phyloP scores from a whole-genome alignment of 176 grass and related monocot species.

The Carex littledalei region DNA sequence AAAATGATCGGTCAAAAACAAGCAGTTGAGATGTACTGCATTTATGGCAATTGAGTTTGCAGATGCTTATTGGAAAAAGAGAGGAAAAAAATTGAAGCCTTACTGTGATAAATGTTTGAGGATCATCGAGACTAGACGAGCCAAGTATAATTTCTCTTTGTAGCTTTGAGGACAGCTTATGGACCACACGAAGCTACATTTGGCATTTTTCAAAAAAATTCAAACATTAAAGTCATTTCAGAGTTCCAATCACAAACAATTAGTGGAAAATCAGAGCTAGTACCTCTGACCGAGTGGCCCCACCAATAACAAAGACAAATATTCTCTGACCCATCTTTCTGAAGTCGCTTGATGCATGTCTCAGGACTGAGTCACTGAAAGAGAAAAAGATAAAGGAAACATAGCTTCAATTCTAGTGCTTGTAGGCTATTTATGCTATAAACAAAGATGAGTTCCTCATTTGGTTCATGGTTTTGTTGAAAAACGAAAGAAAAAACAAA shows the following conservation, averaged over 20 bases:
- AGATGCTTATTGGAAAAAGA: background rate
- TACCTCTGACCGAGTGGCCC: slow-evolving; percentile 76
- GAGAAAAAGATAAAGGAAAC: slow-evolving; percentile 14
- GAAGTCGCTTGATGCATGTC: slow-evolving; percentile 62
- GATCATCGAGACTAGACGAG: slow-evolving; percentile 77
- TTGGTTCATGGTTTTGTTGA: background rate
- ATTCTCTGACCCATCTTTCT: slow-evolving; percentile 63
- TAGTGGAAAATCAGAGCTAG: background rate
- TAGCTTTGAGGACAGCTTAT: slow-evolving; percentile 72
- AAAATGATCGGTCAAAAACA: background rate
- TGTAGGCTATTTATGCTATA: background rate
- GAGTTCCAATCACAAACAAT: background rate
- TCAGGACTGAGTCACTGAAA: slow-evolving; percentile 69
- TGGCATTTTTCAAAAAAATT: slow-evolving; percentile 19
- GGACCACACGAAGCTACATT: slow-evolving; percentile 50
- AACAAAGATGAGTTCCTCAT: background rate
- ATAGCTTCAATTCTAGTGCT: background rate
- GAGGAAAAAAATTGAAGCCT: slow-evolving; percentile 23
- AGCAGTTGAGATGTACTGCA: background rate
- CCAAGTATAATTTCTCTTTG: slow-evolving; percentile 81
- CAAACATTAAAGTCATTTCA: slow-evolving; percentile 7
- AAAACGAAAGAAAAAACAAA: background rate
- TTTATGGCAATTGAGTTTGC: background rate
- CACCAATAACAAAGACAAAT: slow-evolving; percentile 78
- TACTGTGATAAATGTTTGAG: slow-evolving; percentile 75